Conservation (phyloP, 257 asterid genomes). For the Mitragyna speciosa region DNA sequence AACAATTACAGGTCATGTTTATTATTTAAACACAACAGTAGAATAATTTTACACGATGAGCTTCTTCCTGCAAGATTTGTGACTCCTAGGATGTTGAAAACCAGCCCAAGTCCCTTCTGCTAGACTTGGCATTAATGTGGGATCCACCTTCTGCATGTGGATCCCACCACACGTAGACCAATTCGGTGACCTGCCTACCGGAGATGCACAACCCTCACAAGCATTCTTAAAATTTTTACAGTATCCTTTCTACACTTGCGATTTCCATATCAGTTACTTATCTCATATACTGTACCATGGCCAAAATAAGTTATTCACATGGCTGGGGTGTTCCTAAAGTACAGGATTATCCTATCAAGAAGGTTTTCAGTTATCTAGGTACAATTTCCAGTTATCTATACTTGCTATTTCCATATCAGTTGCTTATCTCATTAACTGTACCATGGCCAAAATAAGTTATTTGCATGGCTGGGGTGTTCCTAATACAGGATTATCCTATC, state of each 20-base stretch:
- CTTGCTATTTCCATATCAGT: not conserved
- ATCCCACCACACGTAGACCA: not conserved
- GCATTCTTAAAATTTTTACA: not conserved
- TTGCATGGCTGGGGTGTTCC: no score
- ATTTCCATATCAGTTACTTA: not conserved
- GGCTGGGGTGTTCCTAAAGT: no score
- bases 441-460: not conserved
- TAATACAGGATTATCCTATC: no score
- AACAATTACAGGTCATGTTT: not conserved
- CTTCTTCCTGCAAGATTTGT: not conserved
- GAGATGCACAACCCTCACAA: not conserved
- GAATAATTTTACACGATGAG: not conserved
- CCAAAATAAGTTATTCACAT: not conserved
- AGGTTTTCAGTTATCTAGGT: no score
- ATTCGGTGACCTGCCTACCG: not conserved
- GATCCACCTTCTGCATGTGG: not conserved
- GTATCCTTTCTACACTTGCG: not conserved
- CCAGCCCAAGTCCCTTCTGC: not conserved
- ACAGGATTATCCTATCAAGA: no score
- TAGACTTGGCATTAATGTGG: not conserved
- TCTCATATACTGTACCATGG: not conserved
- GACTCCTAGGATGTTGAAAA: not conserved
- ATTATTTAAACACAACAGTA: not conserved
- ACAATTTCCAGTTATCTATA: no score
- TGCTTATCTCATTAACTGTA: not conserved